These are phyloP conservation scores for Pterula multifida DNA, from an alignment of 1,284 basidiomycete genomes.

Conservation along the genomic window DNA sequence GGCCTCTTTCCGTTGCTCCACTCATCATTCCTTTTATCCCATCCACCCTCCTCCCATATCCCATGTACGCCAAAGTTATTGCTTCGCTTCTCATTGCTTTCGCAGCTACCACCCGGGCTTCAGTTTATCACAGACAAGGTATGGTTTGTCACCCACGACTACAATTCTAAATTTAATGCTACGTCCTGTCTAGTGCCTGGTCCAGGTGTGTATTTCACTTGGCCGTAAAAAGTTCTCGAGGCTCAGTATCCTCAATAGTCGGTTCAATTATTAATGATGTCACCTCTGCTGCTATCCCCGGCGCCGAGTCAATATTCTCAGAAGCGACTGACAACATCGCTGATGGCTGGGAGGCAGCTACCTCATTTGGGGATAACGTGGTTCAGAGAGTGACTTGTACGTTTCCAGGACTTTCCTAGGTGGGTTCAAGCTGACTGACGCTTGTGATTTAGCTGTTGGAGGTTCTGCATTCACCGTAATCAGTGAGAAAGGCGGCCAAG, in stretches of 20 bases:
- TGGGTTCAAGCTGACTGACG: neutral
- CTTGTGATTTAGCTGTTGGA: slow-evolving; percentile 25
- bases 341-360: neutral
- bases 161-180: too few relatives aligned
- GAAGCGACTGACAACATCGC: slow-evolving; percentile 4
- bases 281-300: neutral
- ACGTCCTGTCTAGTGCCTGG: too few relatives aligned
- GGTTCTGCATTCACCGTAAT: slow-evolving; percentile 26
- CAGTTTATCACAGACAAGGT: slow-evolving; percentile 1
- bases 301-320: slow-evolving; percentile 4
- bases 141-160: neutral
- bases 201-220: too few relatives aligned
- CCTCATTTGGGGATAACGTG: slow-evolving; percentile 13
- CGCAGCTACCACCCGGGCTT: neutral
- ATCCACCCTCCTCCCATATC: neutral
- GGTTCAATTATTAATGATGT: neutral
- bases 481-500: slow-evolving; percentile 37
- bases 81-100: neutral
- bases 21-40: neutral
- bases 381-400: slow-evolving; percentile 38
- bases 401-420: slow-evolving; percentile 12
- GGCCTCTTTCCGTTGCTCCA: neutral
- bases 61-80: neutral
- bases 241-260: neutral
- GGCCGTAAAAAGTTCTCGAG: too few relatives aligned